These are phyloP conservation scores for Phytophthora brassicae DNA, from an alignment of 352 stramenopile species.

Conservation along the genomic window DNA sequence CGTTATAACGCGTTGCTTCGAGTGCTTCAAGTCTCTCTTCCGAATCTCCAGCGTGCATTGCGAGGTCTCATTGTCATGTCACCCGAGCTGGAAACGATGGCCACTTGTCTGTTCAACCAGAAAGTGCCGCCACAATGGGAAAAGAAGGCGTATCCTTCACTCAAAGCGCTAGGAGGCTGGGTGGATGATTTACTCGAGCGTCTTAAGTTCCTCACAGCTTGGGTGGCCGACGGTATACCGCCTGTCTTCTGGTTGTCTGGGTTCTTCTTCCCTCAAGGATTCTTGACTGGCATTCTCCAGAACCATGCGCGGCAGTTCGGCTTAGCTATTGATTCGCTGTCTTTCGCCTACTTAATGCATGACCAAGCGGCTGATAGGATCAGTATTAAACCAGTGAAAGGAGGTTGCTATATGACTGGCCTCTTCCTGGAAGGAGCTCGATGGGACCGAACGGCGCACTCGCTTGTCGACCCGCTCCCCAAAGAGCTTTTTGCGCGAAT, in stretches of 20 bases:
- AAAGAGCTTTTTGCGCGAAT: conserved; percentile 94
- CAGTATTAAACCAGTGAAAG: conserved; percentile 55
- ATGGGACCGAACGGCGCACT: conserved; percentile 78
- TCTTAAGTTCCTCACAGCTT: conserved; percentile 68
- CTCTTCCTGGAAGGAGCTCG: conserved; percentile 92
- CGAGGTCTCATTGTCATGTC: conserved; percentile 88
- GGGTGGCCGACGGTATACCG: conserved; percentile 77
- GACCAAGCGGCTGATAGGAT: conserved; percentile 56
- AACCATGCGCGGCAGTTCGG: conserved; percentile 90
- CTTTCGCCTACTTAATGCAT: conserved; percentile 89
- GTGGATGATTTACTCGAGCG: conserved; percentile 86
- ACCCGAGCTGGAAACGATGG: conserved; percentile 84
- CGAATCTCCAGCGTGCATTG: conserved; percentile 69
- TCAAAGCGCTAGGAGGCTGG: conserved; percentile 89
- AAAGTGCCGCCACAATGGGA: conserved; percentile 90
- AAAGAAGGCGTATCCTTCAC: conserved; percentile 86
- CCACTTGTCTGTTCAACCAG: conserved; percentile 85
- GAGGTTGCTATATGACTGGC: conserved; percentile 89
- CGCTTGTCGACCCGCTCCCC: conserved; percentile 86
- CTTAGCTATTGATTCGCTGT: conserved; percentile 91
- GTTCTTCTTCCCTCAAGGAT: conserved; percentile 93
- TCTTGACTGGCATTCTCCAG: conserved; percentile 91
- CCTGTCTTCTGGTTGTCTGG: conserved; percentile 89
- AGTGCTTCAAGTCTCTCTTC: conserved; percentile 67
- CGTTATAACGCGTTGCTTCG: conserved; percentile 82